phyloP scores from a whole-genome alignment of 257 asterid species.

The Verbascum thapsus region DNA sequence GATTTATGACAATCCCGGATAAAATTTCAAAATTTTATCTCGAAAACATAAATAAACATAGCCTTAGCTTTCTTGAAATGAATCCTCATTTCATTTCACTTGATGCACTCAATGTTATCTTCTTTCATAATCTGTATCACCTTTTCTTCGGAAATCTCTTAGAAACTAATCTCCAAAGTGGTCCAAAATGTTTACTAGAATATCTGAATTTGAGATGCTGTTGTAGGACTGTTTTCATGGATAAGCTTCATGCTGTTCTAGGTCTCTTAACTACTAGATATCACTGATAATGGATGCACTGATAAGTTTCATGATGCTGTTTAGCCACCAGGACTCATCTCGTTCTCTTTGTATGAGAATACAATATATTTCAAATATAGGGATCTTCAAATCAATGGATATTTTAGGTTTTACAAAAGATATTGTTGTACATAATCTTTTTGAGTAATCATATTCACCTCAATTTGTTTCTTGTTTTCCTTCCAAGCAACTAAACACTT shows the following conservation, averaged over 20 bases:
- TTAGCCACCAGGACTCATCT: background rate
- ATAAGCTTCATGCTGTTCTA: constrained; percentile 4
- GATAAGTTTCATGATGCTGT: background rate
- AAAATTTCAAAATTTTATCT: no score
- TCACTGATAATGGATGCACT: background rate
- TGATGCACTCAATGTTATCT: no score
- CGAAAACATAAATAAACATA: no score
- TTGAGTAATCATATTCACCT: background rate
- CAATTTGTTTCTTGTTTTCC: background rate
- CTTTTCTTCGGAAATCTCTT: background rate
- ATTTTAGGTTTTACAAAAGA: background rate
- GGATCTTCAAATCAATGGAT: constrained; percentile 2
- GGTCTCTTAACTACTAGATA: background rate
- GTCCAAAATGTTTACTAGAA: background rate
- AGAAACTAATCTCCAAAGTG: background rate
- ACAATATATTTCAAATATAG: background rate
- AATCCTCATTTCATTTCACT: background rate
- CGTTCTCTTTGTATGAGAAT: background rate
- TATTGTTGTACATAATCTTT: background rate
- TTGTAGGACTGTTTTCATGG: background rate
- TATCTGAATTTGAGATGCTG: constrained; percentile 1
- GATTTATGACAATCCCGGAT: no score
- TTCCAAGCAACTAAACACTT: background rate
- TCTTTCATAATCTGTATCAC: background rate
- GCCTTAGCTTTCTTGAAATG: constrained; percentile 14